Conservation (phyloP, 805 yeast species). For the Kuraishia floccosa region DNA sequence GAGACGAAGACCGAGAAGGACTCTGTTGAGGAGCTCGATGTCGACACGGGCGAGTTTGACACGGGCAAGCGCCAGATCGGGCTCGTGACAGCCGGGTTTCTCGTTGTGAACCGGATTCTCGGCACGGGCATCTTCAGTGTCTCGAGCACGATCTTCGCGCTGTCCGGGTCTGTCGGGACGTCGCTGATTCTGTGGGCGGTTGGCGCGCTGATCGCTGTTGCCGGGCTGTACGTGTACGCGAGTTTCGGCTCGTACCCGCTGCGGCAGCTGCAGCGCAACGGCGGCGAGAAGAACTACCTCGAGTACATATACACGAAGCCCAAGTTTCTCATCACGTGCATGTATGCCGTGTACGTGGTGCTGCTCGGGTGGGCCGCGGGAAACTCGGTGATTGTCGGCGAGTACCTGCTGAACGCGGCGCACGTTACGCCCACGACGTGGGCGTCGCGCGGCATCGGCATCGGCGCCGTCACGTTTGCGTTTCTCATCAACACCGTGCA, state of each 20-base stretch:
- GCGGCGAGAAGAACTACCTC: conserved; percentile 78
- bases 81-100: conserved; percentile 43
- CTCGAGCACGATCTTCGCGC: conserved; percentile 45
- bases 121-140: conserved; percentile 75
- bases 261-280: conserved; percentile 48
- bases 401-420: conserved; percentile 67
- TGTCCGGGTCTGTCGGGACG: conserved; percentile 31
- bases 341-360: conserved; percentile 62
- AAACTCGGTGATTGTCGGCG: conserved; percentile 72
- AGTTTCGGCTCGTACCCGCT: conserved; percentile 30
- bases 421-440: conserved; percentile 56
- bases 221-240: conserved; percentile 24
- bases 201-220: conserved; percentile 26
- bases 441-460: conserved; percentile 70
- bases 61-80: too few species aligned
- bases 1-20: too few species aligned
- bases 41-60: background rate
- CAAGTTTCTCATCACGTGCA: conserved; percentile 50
- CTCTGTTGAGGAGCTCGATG: too few species aligned
- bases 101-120: conserved; percentile 56
- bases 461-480: conserved; percentile 63
- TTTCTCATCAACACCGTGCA: conserved; percentile 50
- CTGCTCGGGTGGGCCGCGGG: conserved; percentile 83
- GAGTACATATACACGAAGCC: conserved; percentile 65
- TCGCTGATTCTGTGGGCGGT: conserved; percentile 30